Conservation (phyloP, 352 stramenopile species). For the Globisporangium cystogenes region DNA sequence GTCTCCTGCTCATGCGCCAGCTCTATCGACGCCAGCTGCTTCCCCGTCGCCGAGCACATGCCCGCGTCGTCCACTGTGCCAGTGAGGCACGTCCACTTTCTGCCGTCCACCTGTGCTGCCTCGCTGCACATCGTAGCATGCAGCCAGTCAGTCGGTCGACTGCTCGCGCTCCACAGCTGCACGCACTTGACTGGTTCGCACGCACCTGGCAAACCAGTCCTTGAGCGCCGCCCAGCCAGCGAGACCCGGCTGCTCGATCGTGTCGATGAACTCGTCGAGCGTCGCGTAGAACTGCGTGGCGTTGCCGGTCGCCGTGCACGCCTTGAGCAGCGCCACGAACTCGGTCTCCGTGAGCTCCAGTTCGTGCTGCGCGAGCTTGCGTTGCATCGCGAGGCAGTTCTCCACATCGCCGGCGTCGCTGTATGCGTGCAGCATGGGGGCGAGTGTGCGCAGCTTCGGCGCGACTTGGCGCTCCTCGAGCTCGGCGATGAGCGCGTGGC, state of each 20-base stretch:
- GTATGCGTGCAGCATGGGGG: constrained; percentile 58
- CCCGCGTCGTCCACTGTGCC: constrained; percentile 47
- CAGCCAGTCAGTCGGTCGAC: neutral
- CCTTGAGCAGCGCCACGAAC: constrained; percentile 52
- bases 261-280: constrained; percentile 54
- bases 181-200: neutral
- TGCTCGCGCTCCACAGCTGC: neutral
- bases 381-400: constrained; percentile 51
- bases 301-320: constrained; percentile 31
- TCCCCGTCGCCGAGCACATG: constrained; percentile 50
- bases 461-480: constrained; percentile 40
- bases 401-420: constrained; percentile 42
- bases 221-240: constrained; percentile 58
- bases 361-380: constrained; percentile 32
- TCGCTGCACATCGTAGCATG: constrained; percentile 24
- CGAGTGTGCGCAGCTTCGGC: constrained; percentile 71
- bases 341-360: constrained; percentile 63
- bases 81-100: constrained; percentile 49
- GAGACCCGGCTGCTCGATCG: constrained; percentile 40
- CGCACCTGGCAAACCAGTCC: constrained; percentile 65
- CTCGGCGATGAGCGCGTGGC: constrained; percentile 37
- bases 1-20: constrained; percentile 31
- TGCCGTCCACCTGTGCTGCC: constrained; percentile 45
- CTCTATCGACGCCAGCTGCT: constrained; percentile 68
- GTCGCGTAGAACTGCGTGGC: constrained; percentile 46